Evolutionary conservation across 345 rosid genomes (phyloP).

Genomic region (Triadica sebifera): DNA sequence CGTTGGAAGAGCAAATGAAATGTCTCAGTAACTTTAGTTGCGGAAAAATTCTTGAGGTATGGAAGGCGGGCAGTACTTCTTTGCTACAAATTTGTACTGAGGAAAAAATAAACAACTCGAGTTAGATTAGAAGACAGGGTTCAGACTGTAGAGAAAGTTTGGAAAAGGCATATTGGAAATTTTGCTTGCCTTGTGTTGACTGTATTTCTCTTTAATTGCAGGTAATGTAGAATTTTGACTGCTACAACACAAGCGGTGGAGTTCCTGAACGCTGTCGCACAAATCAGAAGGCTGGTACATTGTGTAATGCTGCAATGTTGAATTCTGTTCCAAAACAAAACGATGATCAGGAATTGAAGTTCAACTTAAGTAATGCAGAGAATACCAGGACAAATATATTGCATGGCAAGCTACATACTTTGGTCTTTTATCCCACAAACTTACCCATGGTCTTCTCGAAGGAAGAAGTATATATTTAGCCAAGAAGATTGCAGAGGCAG

Average conservation of each 20-base stretch:
- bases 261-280: constrained; percentile 64
- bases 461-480: constrained; percentile 69
- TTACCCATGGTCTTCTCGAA: constrained; percentile 85
- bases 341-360: background rate
- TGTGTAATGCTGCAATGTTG: constrained; percentile 85
- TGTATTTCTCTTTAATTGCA: constrained; percentile 82
- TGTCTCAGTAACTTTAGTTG: constrained; percentile 20
- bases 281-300: constrained; percentile 63
- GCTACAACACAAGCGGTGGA: constrained; percentile 55
- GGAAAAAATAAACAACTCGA: background rate
- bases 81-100: constrained; percentile 85
- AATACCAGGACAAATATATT: background rate
- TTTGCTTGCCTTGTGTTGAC: constrained; percentile 72
- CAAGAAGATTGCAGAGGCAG: constrained; percentile 89
- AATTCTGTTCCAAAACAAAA: constrained; percentile 43
- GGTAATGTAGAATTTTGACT: constrained; percentile 50
- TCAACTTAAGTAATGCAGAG: background rate
- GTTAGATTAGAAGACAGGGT: background rate
- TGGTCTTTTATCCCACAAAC: background rate
- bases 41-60: constrained; percentile 68
- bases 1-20: constrained; percentile 15
- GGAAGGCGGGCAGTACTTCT: constrained; percentile 68
- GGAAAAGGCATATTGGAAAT: background rate
- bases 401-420: too few species aligned
- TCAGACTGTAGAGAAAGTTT: background rate